Percentiles rank a stretch among this genome's conserved stretches.
Evolutionary conservation across 352 stramenopile species (phyloP).

Genomic region (Phytophthora agathidicida): DNA sequence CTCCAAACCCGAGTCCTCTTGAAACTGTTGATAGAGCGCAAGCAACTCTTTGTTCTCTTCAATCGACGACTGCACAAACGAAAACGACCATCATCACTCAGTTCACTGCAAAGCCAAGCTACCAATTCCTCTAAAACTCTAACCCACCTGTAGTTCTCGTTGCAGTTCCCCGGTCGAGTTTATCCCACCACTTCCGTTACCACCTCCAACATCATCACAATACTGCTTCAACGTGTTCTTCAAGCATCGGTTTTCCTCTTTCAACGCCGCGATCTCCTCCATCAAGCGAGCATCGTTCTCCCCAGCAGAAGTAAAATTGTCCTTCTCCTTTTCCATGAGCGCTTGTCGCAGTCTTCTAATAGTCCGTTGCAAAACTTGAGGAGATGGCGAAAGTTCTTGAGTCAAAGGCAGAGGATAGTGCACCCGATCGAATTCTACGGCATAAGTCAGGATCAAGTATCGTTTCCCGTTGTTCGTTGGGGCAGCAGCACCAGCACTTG

Average conservation of each 20-base stretch:
- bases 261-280: conserved; percentile 54
- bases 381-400: conserved; percentile 63
- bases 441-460: conserved; percentile 95
- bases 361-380: conserved; percentile 81
- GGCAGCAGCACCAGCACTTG: conserved; percentile 2
- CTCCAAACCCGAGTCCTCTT: conserved; percentile 59
- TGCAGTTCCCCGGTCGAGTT: conserved; percentile 54
- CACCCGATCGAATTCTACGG: conserved; percentile 93
- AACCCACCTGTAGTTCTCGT: conserved; percentile 46
- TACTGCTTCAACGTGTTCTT: conserved; percentile 73
- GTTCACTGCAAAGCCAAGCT: neutral
- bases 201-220: conserved; percentile 28
- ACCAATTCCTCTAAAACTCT: neutral
- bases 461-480: conserved; percentile 59
- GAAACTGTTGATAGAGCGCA: conserved; percentile 71
- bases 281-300: conserved; percentile 16
- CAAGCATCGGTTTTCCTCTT: conserved; percentile 68
- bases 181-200: conserved; percentile 1
- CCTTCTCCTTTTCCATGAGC: conserved; percentile 21
- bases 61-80: conserved; percentile 49
- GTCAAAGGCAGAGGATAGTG: conserved; percentile 93
- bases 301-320: neutral
- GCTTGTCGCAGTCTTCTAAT: conserved; percentile 63
- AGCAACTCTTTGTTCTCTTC: conserved; percentile 81
- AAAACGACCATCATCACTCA: neutral